A percentile compares a stretch with the other conserved stretches of the same genome.
Conservation (phyloP, 2,329 filamentous ascomycete species). For the Botryotinia narcissicola region DNA sequence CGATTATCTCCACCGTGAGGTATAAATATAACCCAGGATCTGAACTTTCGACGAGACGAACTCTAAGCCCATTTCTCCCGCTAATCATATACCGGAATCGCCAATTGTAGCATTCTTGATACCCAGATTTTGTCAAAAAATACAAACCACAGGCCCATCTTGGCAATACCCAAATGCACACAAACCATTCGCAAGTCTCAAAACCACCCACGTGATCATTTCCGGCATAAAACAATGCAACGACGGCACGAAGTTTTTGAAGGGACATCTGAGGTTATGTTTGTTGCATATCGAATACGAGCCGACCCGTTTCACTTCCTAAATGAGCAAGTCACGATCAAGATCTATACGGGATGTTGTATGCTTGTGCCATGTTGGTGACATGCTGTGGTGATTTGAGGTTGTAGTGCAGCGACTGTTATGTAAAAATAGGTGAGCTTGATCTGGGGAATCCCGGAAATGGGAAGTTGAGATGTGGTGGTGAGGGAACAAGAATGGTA, state of each 20-base stretch:
- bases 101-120: not conserved
- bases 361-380: slow-evolving; percentile 1
- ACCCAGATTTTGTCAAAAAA: not conserved
- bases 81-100: not conserved
- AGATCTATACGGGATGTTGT: not conserved
- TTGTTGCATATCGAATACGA: slow-evolving; percentile 14
- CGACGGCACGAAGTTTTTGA: not conserved
- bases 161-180: not conserved
- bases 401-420: not conserved
- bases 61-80: not conserved
- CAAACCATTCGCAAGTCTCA: not conserved
- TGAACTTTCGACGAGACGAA: not conserved
- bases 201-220: not conserved
- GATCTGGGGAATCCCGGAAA: not conserved
- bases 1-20: not conserved
- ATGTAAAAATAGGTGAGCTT: not conserved
- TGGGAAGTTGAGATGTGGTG: not conserved
- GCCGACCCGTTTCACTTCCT: slow-evolving; percentile 1
- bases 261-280: not conserved
- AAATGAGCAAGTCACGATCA: not conserved
- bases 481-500: not conserved
- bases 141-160: not conserved
- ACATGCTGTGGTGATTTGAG: slow-evolving; percentile 1
- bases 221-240: not conserved
- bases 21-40: not conserved